phyloP scores from a whole-genome alignment of 495 filamentous ascomycete genomes.

The Durotheca rogersii region DNA sequence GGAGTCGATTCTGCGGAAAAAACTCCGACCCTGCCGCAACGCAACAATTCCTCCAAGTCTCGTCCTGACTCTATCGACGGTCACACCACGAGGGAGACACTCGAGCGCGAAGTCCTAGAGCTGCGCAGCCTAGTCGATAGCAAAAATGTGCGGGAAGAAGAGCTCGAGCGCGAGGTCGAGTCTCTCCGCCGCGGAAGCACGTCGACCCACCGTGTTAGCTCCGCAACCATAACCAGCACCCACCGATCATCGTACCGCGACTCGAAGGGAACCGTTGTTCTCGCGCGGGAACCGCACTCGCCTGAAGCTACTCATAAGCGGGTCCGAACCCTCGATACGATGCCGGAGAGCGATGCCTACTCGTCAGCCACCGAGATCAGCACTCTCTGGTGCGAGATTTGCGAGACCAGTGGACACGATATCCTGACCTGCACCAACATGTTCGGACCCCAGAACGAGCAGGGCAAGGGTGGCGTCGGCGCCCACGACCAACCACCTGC shows the following conservation, averaged over 20 bases:
- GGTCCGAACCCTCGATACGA: conserved; percentile 51
- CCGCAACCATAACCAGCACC: conserved; percentile 53
- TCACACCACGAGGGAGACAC: conserved; percentile 56
- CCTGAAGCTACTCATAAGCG: conserved; percentile 47
- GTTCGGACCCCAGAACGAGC: conserved; percentile 58
- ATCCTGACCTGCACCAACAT: conserved; percentile 91
- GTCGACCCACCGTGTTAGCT: conserved; percentile 46
- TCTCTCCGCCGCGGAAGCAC: conserved; percentile 53
- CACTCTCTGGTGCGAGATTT: conserved; percentile 91
- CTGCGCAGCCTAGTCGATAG: conserved; percentile 66
- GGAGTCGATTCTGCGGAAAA: conserved; percentile 45
- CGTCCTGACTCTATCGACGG: conserved; percentile 58
- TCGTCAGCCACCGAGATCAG: conserved; percentile 72
- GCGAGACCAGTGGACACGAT: conserved; percentile 89
- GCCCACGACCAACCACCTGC: conserved; percentile 20
- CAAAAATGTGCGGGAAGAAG: conserved; percentile 78
- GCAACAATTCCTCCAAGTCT: conserved; percentile 37
- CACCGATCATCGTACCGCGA: conserved; percentile 57
- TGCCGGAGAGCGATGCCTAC: conserved; percentile 72
- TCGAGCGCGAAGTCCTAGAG: conserved; percentile 78
- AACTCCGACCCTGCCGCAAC: conserved; percentile 44
- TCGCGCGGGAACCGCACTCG: conserved; percentile 46
- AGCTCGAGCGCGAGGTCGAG: conserved; percentile 85
- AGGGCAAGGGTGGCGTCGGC: conserved; percentile 18
- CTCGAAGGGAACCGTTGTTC: conserved; percentile 58